Base-by-base conservation (phyloP, 768 basidiomycete species). In the Suillus spraguei region DNA sequence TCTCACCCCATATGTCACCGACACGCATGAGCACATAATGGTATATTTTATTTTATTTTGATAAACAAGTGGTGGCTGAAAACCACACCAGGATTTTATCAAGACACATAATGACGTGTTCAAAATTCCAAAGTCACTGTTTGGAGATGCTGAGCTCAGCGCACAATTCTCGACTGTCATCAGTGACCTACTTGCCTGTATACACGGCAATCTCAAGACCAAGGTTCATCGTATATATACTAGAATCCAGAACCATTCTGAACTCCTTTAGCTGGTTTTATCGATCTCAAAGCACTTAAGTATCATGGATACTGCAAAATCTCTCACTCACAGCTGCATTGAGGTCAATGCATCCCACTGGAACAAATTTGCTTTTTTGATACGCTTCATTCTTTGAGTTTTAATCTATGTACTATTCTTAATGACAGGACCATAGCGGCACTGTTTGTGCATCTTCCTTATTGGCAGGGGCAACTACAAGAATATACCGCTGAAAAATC, bases 301-400 rank as follows among this genome's bases (percentile, higher is more conserved):
- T 39, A 39, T 39, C 39, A 39, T 39, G 39, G 39, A 39, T 39
- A 39, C 39, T 39, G 39, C 39, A 16, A 20, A 54, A 22, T 38
- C 42, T 13, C 35, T 53, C 38, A 10, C 60, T 22, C 32, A 41
- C 8, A 58, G 22, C 16, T 54, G 54, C 41, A 62, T 62, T 3
- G 61, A 62, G 35, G 49, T 62, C 14, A 38, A 39, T 4, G 14
- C 61, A 33, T 24, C 35, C 9, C 52, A 62, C 53, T 62, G 61
- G 61, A 62, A 32, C 33, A 39, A 39, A 32, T 52, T 42, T 33
- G 54, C 61, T 13, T 56, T 62, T 52, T 56, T 62, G 61, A 54
- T 62, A 56, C n/a, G 42, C 52, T 52, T 42, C 16, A n/a, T 24
- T 20, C 38, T 2, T n/a, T 11, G 2, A 39, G 28, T 44, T 22